Conservation (phyloP, 345 rosid species). For the Eucalyptus erythrocorys region DNA sequence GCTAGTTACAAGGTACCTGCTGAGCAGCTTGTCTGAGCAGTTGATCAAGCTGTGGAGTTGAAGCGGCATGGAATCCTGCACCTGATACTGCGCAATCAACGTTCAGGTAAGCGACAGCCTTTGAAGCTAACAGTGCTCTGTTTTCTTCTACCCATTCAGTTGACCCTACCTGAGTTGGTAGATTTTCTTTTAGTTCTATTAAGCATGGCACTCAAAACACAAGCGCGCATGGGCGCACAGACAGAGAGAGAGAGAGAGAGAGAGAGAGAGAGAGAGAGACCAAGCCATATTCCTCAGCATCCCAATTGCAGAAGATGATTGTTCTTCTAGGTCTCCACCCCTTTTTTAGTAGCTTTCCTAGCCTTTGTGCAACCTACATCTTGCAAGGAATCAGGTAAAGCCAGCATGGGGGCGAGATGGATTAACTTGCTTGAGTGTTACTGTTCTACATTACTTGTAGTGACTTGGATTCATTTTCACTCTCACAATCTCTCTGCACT, state of each 20-base stretch:
- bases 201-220: background rate
- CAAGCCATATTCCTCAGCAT: slow-evolving; percentile 86
- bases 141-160: slow-evolving; percentile 94
- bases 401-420: background rate
- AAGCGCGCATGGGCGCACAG: rapidly evolving
- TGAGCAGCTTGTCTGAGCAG: slow-evolving; percentile 44
- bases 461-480: background rate
- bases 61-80: slow-evolving; percentile 47
- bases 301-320: slow-evolving; percentile 75
- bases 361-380: slow-evolving; percentile 52
- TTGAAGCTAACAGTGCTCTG: slow-evolving; percentile 57
- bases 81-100: slow-evolving; percentile 55
- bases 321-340: slow-evolving; percentile 86
- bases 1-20: slow-evolving; percentile 29
- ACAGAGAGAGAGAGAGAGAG: background rate
- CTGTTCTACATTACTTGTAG: background rate
- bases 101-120: slow-evolving; percentile 73
- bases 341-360: slow-evolving; percentile 36
- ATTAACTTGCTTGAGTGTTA: background rate
- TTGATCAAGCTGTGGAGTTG: slow-evolving; percentile 84
- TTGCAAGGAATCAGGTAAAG: background rate
- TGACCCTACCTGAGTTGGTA: slow-evolving; percentile 53
- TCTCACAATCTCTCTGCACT: background rate
- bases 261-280: slow-evolving; percentile 21
- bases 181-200: background rate